Conservation (phyloP, 352 stramenopile genomes). For the Globisporangium cystogenes region DNA sequence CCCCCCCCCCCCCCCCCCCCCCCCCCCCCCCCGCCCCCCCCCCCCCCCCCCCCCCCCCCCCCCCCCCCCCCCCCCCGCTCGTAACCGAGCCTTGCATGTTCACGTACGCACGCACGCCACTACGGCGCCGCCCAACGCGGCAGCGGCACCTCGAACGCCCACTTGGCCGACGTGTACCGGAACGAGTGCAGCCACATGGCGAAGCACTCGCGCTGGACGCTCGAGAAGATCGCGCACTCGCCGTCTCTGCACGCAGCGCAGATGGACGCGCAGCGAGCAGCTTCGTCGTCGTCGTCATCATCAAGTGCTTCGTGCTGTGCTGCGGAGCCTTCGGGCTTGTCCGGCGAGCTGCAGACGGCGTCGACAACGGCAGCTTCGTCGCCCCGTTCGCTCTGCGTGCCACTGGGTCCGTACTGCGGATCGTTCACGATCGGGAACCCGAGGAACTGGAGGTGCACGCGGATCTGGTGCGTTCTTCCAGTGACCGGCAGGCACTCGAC, state of each 20-base stretch:
- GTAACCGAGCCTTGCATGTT: constrained; percentile 1
- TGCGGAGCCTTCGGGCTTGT: neutral
- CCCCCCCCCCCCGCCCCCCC: too few species aligned
- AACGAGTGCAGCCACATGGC: constrained; percentile 52
- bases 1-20: too few species aligned
- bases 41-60: too few species aligned
- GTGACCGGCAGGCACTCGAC: constrained; percentile 89
- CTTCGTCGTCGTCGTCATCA: neutral
- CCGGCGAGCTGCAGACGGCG: neutral
- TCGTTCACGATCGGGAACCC: constrained; percentile 92
- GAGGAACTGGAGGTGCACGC: constrained; percentile 89
- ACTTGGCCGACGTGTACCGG: constrained; percentile 31
- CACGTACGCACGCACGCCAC: neutral
- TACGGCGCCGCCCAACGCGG: constrained; percentile 21
- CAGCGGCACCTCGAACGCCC: constrained; percentile 35
- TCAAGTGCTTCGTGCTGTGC: too few species aligned
- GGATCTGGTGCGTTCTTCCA: constrained; percentile 94
- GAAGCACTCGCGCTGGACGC: constrained; percentile 14
- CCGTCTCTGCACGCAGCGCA: constrained; percentile 17
- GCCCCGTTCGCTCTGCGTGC: neutral
- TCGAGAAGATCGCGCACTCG: constrained; percentile 14
- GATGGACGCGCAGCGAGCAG: constrained; percentile 2
- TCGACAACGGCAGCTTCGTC: neutral
- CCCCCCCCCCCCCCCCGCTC: too few species aligned
- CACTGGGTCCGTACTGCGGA: constrained; percentile 83